Base-by-base conservation (phyloP, 208 protist species). In the Trypanosoma cruzi region DNA sequence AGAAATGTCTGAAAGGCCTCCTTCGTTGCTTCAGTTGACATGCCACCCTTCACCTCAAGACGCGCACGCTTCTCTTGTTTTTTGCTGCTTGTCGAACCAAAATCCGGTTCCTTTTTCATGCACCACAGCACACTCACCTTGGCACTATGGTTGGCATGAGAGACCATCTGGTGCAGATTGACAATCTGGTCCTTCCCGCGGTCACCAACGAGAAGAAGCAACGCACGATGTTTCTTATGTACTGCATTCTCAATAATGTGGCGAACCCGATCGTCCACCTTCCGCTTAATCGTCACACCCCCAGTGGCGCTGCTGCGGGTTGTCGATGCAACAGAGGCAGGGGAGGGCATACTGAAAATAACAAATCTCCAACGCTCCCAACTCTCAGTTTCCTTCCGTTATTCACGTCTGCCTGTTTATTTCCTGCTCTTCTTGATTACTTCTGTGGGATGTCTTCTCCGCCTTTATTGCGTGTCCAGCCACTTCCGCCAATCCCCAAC, bases 41-140 rank as follows among this genome's bases (percentile, higher is more conserved):
- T 82, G 46, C 97, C 97, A 26, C 94, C 80, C 75, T 97, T 92
- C 61, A 98, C 93, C 82, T 98, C 95, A 48, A 98, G 96, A 16
- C 99, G 98, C 1, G 98, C 93, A 40, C 96, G 82, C 42, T 86
- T 83, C 79, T 98, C 98, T 57, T 98, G 89, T 85, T 98, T 93
- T 77, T 98, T 97, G 42, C 85, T 84, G 37, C 90, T 82, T 0
- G 89, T 95, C 4, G 90, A 98, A 48, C 89, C 95, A 77, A 99
- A 99, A 69, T 98, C 98, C 13, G 99, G 96, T 29, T 99, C 98
- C 72, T 99, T 98, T 81, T 99, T 99, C 96, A 99, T 99, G 86
- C 99, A 99, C 99, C 99, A 99, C 37, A 99, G 89, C 52, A 99
- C 90, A 46, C 83, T 97, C 26, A 99, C 98, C 64, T 99, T 93